Conservation (phyloP, 2,329 filamentous ascomycete species). For the Pezicula rhizophila region DNA sequence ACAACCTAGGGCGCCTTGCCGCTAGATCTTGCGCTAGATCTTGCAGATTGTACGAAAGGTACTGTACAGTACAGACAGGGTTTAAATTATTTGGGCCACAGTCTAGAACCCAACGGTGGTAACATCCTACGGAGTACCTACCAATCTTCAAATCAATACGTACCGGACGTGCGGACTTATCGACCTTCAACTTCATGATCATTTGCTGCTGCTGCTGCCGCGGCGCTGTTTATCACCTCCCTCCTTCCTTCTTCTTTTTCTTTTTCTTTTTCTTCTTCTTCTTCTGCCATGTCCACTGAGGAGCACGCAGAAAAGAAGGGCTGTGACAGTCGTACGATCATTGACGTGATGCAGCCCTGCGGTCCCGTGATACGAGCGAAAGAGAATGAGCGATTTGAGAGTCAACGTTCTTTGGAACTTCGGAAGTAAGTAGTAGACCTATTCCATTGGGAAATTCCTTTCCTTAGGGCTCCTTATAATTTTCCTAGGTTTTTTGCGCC, state of each 20-base stretch:
- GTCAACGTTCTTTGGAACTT: constrained; percentile 21
- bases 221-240: too few species aligned
- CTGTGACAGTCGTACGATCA: not conserved
- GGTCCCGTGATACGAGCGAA: not conserved
- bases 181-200: not conserved
- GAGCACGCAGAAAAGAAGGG: too few species aligned
- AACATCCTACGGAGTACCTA: too few species aligned
- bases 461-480: not conserved
- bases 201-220: not conserved
- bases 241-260: too few species aligned
- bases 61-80: too few species aligned
- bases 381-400: constrained; percentile 6
- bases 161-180: not conserved
- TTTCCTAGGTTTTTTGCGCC: constrained; percentile 23
- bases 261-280: too few species aligned
- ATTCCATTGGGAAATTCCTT: not conserved
- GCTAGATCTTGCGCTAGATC: too few species aligned
- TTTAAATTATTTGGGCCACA: too few species aligned
- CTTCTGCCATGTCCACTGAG: too few species aligned
- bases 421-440: constrained; percentile 21
- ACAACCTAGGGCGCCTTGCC: too few species aligned
- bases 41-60: too few species aligned
- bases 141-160: not conserved
- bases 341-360: not conserved
- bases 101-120: too few species aligned